Percentiles rank a stretch among this genome's conserved stretches.
Evolutionary conservation across 306 rosid species (phyloP).

Genomic region (Astragalus glycyphyllos): DNA sequence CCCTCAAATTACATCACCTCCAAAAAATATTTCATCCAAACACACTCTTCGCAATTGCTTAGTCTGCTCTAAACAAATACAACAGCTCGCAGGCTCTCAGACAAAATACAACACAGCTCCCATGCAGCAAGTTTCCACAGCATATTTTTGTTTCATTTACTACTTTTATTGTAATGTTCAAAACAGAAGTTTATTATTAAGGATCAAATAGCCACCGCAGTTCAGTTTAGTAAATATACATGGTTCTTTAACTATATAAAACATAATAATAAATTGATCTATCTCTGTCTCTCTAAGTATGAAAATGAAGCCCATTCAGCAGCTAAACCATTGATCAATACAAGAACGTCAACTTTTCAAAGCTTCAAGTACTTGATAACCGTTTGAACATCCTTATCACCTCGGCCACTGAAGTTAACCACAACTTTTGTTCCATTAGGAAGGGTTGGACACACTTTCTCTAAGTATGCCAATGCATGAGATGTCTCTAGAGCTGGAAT

Average conservation of each 20-base stretch:
- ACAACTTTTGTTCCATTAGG: conserved; percentile 79
- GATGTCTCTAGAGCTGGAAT: conserved; percentile 97
- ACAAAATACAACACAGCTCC: no score
- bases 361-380: conserved; percentile 83
- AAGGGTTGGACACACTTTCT: conserved; percentile 82
- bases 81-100: no score
- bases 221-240: conserved; percentile 12
- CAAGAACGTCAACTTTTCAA: conserved; percentile 44
- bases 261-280: conserved; percentile 18
- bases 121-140: not conserved
- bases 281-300: conserved; percentile 21
- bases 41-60: no score
- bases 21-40: no score
- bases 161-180: not conserved
- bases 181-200: conserved; percentile 16
- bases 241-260: conserved; percentile 21
- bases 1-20: no score
- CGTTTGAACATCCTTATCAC: conserved; percentile 96
- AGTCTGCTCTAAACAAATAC: no score
- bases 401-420: conserved; percentile 91
- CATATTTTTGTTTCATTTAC: not conserved
- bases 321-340: conserved; percentile 22
- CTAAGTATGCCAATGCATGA: conserved; percentile 90
- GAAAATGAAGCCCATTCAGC: conserved; percentile 35
- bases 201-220: not conserved